These are phyloP conservation scores for Lagenidium sp. DNA, from an alignment of 352 stramenopile species.

Conservation along the genomic window DNA sequence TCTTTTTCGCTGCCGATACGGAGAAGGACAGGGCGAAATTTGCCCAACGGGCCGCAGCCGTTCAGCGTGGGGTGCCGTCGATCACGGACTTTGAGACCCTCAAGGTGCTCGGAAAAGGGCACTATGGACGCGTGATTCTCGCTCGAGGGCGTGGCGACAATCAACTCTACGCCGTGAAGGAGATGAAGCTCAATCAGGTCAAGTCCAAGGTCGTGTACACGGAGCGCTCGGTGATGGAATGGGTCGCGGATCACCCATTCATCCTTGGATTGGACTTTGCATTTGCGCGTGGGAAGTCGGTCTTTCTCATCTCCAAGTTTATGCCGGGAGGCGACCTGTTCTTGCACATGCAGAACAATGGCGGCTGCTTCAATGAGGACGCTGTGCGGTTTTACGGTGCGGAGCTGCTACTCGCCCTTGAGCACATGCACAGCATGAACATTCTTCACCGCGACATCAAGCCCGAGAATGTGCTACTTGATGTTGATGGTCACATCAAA, in stretches of 20 bases:
- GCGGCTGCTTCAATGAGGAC: constrained; percentile 67
- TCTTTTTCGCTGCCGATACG: constrained; percentile 72
- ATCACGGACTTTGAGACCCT: constrained; percentile 73
- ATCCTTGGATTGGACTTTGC: constrained; percentile 97
- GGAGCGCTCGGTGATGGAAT: constrained; percentile 79
- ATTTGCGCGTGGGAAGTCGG: constrained; percentile 92
- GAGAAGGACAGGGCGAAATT: constrained; percentile 85
- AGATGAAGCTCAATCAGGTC: constrained; percentile 87
- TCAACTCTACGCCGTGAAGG: constrained; percentile 78
- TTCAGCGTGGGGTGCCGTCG: constrained; percentile 41
- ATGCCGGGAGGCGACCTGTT: constrained; percentile 96
- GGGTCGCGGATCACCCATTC: constrained; percentile 89
- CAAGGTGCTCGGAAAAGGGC: constrained; percentile 73
- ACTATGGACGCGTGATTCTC: constrained; percentile 81
- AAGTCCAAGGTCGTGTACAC: constrained; percentile 84
- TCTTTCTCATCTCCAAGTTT: constrained; percentile 98
- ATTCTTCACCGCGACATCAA: constrained; percentile 93
- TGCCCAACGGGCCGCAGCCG: constrained; percentile 30
- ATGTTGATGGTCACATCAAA: constrained; percentile 85
- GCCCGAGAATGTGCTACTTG: constrained; percentile 88
- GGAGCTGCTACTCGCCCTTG: constrained; percentile 66
- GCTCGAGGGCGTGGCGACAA: constrained; percentile 23
- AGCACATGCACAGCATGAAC: constrained; percentile 89
- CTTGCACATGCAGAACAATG: constrained; percentile 82
- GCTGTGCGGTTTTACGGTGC: constrained; percentile 81